phyloP scores from a whole-genome alignment of 2,329 filamentous ascomycete species.

The Colletotrichum tanaceti region DNA sequence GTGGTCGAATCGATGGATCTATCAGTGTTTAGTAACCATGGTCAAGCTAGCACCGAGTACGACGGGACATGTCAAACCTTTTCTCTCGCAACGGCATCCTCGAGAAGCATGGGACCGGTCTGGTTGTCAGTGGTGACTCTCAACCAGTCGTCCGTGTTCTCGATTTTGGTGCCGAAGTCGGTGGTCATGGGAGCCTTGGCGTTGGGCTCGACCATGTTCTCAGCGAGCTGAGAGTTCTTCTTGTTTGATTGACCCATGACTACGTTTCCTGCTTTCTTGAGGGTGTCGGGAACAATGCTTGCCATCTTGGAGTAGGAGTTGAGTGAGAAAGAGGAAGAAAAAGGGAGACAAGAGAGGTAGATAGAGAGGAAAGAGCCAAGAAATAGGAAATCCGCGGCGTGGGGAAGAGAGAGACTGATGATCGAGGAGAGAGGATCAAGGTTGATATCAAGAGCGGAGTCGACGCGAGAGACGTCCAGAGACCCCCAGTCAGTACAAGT shows the following conservation, averaged over 20 bases:
- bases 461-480: not conserved
- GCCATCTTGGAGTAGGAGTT: constrained; percentile 17
- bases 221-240: constrained; percentile 72
- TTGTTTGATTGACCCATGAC: constrained; percentile 56
- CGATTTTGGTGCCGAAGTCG: constrained; percentile 80
- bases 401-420: not conserved
- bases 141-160: constrained; percentile 83
- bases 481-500: not conserved
- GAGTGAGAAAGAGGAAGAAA: not conserved
- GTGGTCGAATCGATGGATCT: constrained; percentile 81
- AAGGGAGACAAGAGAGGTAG: no score
- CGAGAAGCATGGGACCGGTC: constrained; percentile 75
- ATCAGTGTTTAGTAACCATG: constrained; percentile 32
- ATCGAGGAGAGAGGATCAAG: no score
- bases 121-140: constrained; percentile 70
- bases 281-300: constrained; percentile 47
- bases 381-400: not conserved
- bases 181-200: constrained; percentile 74
- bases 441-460: not conserved
- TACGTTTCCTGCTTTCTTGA: constrained; percentile 55
- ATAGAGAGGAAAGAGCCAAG: not conserved
- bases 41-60: not conserved
- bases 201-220: constrained; percentile 68
- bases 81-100: constrained; percentile 79
- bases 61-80: constrained; percentile 62